phyloP scores from a whole-genome alignment of 73 alveolate species.

The Durusdinium trenchii region DNA sequence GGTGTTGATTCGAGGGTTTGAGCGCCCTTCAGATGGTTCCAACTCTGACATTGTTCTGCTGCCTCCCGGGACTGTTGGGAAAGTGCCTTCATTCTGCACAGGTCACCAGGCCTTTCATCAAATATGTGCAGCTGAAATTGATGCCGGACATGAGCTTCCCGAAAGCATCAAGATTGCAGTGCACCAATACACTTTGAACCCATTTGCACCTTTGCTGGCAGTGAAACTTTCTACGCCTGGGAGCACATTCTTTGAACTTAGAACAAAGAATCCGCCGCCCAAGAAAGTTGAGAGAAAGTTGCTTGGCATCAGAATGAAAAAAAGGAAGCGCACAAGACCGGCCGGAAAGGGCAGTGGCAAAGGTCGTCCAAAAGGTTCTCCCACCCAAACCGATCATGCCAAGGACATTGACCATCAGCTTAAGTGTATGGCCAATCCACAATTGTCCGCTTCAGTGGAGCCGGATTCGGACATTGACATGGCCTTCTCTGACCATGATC shows the following conservation, averaged over 20 bases:
- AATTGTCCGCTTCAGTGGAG: not conserved
- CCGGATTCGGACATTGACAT: not conserved
- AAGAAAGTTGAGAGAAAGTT: not conserved
- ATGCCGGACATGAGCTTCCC: too few species aligned
- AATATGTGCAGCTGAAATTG: too few species aligned
- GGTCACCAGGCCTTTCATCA: too few species aligned
- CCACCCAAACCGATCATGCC: not conserved
- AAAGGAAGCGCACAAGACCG: not conserved
- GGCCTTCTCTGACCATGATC: not conserved
- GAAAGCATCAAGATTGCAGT: not conserved
- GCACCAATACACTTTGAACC: not conserved
- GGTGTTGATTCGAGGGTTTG: too few species aligned
- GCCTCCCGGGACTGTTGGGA: too few species aligned
- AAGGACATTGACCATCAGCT: not conserved
- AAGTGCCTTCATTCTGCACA: too few species aligned
- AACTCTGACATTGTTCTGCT: too few species aligned
- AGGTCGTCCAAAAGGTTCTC: not conserved
- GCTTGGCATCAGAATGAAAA: not conserved
- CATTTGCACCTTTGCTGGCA: not conserved
- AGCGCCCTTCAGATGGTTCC: too few species aligned
- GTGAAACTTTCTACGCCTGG: not conserved
- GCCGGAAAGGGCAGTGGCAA: not conserved
- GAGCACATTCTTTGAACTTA: not conserved
- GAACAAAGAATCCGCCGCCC: not conserved
- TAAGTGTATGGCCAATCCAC: not conserved